Evolutionary conservation across 352 stramenopile species (phyloP).

Genomic region (Globisporangium apiculatum): DNA sequence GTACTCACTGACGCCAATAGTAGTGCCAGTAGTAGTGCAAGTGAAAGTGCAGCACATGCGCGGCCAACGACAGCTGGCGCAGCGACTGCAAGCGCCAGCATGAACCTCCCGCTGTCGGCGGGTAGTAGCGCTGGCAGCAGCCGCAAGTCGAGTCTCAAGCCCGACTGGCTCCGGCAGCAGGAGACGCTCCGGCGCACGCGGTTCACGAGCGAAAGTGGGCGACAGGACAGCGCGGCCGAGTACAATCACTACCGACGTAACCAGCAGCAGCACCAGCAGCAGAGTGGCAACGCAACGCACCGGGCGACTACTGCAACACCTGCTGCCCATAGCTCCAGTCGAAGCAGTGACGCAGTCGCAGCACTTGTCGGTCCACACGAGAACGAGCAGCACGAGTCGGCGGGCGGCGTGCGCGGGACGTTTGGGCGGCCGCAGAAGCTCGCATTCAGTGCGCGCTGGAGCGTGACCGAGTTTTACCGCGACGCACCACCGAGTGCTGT

Average conservation of each 20-base stretch:
- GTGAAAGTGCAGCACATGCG: no score
- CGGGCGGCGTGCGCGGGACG: slow-evolving; percentile 38
- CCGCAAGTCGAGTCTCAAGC: slow-evolving; percentile 40
- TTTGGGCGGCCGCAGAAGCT: slow-evolving; percentile 54
- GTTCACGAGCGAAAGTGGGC: slow-evolving; percentile 36
- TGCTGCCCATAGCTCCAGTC: no score
- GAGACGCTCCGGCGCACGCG: slow-evolving; percentile 52
- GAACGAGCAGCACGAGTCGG: slow-evolving; percentile 29
- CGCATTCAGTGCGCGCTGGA: slow-evolving; percentile 55
- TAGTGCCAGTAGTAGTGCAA: no score
- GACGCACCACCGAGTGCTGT: slow-evolving; percentile 23
- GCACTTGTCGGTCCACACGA: not conserved
- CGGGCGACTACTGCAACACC: no score
- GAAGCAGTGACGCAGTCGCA: not conserved
- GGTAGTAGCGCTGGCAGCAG: not conserved
- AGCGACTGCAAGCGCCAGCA: slow-evolving; percentile 1
- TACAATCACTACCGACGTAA: slow-evolving; percentile 35
- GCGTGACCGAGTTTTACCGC: slow-evolving; percentile 39
- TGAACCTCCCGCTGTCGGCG: slow-evolving; percentile 9
- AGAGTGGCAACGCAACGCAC: not conserved
- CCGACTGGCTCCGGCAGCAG: slow-evolving; percentile 62
- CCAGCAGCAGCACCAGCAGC: not conserved
- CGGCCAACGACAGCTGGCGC: not conserved
- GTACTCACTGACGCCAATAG: slow-evolving; percentile 1
- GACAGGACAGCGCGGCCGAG: slow-evolving; percentile 40